Conservation (phyloP, 371 early-diverging fungal genomes). For the Rhizomucor pusillus region DNA sequence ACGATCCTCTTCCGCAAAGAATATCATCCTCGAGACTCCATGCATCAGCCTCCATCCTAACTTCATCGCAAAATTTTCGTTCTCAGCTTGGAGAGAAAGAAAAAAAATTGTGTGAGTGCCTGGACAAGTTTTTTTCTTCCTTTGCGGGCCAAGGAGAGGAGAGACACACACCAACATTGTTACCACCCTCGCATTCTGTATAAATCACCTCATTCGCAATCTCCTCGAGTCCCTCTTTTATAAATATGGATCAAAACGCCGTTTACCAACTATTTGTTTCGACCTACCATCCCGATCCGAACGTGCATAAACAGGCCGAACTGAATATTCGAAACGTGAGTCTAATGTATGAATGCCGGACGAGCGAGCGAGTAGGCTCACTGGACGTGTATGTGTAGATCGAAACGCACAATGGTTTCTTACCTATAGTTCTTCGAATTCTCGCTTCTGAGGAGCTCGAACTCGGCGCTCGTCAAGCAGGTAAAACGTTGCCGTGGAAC, state of each 20-base stretch:
- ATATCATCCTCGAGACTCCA: too few species aligned
- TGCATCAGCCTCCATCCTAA: too few species aligned
- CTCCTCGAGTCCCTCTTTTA: background rate
- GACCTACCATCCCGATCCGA: conserved; percentile 78
- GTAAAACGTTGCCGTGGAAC: conserved; percentile 33
- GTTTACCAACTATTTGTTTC: conserved; percentile 72
- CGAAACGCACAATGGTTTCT: conserved; percentile 60
- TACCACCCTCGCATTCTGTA: background rate
- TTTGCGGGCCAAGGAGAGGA: background rate
- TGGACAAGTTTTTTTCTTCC: too few species aligned
- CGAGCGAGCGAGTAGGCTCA: background rate
- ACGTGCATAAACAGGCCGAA: conserved; percentile 74
- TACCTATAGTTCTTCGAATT: conserved; percentile 71
- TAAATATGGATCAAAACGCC: conserved; percentile 49
- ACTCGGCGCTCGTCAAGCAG: conserved; percentile 72
- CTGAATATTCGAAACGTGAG: conserved; percentile 43
- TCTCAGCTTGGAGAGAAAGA: too few species aligned
- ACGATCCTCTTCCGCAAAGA: too few species aligned
- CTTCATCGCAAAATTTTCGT: too few species aligned
- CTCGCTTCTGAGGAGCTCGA: conserved; percentile 61
- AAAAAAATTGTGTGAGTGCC: too few species aligned
- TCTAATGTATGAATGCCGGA: background rate
- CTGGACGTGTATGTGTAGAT: conserved; percentile 31
- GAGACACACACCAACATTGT: background rate
- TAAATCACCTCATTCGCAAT: conserved; percentile 1